Evolutionary conservation across 305 asterid species (phyloP), one percentile per base, ranked within the genome.

Genomic region (Vinca major): DNA sequence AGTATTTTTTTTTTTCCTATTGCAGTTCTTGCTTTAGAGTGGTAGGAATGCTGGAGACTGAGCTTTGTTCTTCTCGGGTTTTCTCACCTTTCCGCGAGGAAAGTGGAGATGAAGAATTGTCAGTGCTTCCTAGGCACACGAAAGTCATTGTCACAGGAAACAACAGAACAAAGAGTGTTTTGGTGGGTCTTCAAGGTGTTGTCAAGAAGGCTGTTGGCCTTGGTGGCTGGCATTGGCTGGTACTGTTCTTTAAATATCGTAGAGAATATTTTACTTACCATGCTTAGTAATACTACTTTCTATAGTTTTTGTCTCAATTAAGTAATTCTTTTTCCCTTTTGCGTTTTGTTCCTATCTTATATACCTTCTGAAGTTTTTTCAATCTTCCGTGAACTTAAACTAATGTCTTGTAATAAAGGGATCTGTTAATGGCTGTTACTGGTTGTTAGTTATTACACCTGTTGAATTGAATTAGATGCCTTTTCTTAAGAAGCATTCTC

Each of bases 221-320:
- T 79, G 98, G 98, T 67, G 98, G 98, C 73, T 92, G 98, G 98
- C 98, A 92, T 84, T 92, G 98, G 96, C 95, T 92, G 96, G 98
- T 91, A 87, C 65, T 63, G 14, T 36, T n/a, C 8, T 61, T 62
- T 56, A 21, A 49, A 44, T 53, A 47, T 56, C 61, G 68, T 74
- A 47, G 19, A 52, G 0, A 21, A 21, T 74, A 4, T 37, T 66
- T 45, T 12, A 9, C 17, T 54, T 55, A 4, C 44, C 36, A 11
- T 1, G 40, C 50, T 44, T n/a, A 16, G 10, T 65, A 33, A 12
- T 47, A 6, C 56, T 7, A 7, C 19, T 58, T 66, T 45, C 48
- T 1, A 21, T 10, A 55, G 1, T 20, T 55, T 55, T 21, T 5
- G 13, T 19, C 41, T 53, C 21, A 17, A 63, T 41, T 55, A 8